Conservation (phyloP, 2,329 filamentous ascomycete genomes). For the Pseudogymnoascus sp. region DNA sequence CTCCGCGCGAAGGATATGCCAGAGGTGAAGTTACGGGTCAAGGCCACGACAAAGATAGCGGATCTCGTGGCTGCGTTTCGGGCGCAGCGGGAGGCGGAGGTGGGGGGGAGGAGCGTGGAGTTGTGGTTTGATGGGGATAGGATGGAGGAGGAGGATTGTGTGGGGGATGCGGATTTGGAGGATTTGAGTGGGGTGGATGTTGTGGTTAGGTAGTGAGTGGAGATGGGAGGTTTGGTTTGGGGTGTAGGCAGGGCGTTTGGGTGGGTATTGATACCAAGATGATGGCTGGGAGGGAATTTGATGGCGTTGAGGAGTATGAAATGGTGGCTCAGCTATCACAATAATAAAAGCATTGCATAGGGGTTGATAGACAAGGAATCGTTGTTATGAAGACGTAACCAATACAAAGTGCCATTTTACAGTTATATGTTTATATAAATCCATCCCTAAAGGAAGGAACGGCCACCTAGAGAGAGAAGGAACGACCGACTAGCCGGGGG, state of each 20-base stretch:
- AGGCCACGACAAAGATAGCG: slow-evolving; percentile 47
- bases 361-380: not conserved
- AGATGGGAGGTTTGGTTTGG: not conserved
- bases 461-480: not conserved
- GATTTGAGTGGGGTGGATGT: slow-evolving; percentile 73
- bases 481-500: not conserved
- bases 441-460: no score
- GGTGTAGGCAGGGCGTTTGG: not conserved
- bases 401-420: not conserved
- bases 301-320: not conserved
- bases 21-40: slow-evolving; percentile 42
- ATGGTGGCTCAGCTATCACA: no score
- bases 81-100: slow-evolving; percentile 39
- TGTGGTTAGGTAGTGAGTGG: slow-evolving; percentile 43
- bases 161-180: slow-evolving; percentile 61
- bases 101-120: slow-evolving; percentile 43
- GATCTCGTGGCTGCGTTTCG: slow-evolving; percentile 57
- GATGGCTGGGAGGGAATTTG: not conserved
- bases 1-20: slow-evolving; percentile 45
- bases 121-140: slow-evolving; percentile 70
- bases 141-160: slow-evolving; percentile 49
- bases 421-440: no score
- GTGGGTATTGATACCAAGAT: not conserved
- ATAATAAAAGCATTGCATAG: not conserved
- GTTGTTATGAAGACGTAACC: not conserved